Conservation (phyloP, 106 monocot species). For the Allium sativum region DNA sequence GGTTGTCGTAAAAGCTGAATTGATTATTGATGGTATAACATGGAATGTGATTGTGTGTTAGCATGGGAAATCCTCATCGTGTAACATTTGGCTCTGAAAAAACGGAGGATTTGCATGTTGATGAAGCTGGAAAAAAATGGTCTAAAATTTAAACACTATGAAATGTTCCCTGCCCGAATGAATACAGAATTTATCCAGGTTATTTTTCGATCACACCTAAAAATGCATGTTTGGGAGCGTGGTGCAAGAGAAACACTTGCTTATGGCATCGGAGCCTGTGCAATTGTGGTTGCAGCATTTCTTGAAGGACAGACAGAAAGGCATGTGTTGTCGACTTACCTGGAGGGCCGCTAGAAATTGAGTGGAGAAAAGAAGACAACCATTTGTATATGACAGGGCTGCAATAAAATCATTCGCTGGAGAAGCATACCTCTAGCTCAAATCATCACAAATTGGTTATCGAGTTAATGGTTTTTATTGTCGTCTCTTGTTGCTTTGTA, state of each 20-base stretch:
- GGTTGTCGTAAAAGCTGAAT: slow-evolving; percentile 50
- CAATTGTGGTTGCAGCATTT: slow-evolving; percentile 90
- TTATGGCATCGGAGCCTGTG: slow-evolving; percentile 97
- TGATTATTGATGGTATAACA: slow-evolving; percentile 61
- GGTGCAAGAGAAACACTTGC: slow-evolving; percentile 97
- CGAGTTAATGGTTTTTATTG: too few species aligned
- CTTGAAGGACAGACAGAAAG: slow-evolving; percentile 79
- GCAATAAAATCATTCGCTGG: slow-evolving; percentile 82
- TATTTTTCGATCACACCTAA: slow-evolving; percentile 82
- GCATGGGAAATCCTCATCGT: slow-evolving; percentile 99
- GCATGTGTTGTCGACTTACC: slow-evolving; percentile 81
- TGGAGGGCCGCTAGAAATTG: slow-evolving; percentile 93
- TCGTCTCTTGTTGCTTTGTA: too few species aligned
- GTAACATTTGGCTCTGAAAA: slow-evolving; percentile 62
- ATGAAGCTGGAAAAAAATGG: slow-evolving; percentile 80
- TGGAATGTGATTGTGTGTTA: slow-evolving; percentile 99
- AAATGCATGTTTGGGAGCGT: slow-evolving; percentile 99
- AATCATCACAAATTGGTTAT: too few species aligned
- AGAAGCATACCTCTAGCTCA: slow-evolving; percentile 33
- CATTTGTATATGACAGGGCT: slow-evolving; percentile 97
- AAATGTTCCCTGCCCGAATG: slow-evolving; percentile 88
- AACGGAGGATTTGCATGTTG: slow-evolving; percentile 50
- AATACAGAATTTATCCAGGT: slow-evolving; percentile 99
- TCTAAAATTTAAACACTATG: slow-evolving; percentile 94
- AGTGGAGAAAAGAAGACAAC: slow-evolving; percentile 84